Conservation (phyloP, 352 stramenopile species). For the Pythium coloratum region DNA sequence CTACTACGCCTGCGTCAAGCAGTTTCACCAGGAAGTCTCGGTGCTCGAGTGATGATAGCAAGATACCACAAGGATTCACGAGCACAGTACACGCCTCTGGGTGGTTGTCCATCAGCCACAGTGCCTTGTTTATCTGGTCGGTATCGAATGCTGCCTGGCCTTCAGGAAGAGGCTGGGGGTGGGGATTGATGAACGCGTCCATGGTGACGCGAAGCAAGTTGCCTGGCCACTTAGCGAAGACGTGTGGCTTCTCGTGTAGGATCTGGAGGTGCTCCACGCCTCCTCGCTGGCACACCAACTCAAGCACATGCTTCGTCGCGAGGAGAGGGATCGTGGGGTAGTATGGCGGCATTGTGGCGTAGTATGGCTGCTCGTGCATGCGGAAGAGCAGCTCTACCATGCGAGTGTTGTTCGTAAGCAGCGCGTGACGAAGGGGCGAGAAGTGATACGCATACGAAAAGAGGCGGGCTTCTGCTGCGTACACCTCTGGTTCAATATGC, state of each 20-base stretch:
- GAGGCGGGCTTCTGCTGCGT: too few relatives aligned
- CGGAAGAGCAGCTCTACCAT: constrained; percentile 7
- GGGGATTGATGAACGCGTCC: not conserved
- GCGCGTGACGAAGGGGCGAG: too few relatives aligned
- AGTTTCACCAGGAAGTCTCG: not conserved
- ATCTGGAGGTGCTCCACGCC: not conserved
- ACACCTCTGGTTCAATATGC: too few relatives aligned
- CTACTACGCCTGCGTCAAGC: constrained; percentile 30
- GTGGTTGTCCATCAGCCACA: not conserved
- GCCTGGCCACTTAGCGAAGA: not conserved
- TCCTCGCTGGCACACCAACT: not conserved
- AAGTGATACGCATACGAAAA: not conserved
- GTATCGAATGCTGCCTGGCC: not conserved
- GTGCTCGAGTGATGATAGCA: not conserved
- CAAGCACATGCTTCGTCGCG: not conserved
- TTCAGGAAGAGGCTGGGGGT: not conserved
- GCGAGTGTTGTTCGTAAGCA: not conserved
- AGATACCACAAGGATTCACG: not conserved
- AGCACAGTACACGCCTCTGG: not conserved
- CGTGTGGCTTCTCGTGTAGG: not conserved
- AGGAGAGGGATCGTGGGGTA: not conserved
- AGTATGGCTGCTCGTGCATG: not conserved
- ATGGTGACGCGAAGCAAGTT: not conserved
- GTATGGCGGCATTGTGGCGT: not conserved
- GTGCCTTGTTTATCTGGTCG: not conserved